Percentiles rank a stretch among this genome's conserved stretches.
phyloP scores from a whole-genome alignment of 2,329 filamentous ascomycete species.

The Sclerotinia sclerotiorum region DNA sequence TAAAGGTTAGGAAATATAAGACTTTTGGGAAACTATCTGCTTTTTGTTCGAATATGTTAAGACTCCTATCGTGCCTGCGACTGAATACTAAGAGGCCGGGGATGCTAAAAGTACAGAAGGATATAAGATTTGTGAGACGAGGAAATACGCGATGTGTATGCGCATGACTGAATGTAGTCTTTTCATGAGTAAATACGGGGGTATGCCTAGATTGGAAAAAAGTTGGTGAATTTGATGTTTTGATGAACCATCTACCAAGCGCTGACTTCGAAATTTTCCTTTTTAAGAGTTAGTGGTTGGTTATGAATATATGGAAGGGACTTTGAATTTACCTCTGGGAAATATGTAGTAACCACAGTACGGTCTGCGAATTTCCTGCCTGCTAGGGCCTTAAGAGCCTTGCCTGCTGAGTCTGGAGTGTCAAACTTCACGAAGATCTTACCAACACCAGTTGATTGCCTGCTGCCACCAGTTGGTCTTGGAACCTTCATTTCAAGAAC shows the following conservation, averaged over 20 bases:
- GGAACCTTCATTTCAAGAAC: conserved; percentile 92
- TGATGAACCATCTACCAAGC: conserved; percentile 38
- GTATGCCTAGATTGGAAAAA: not conserved
- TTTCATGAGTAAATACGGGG: conserved; percentile 14
- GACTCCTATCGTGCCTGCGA: conserved; percentile 6
- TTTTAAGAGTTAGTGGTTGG: conserved; percentile 40
- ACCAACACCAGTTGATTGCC: conserved; percentile 84
- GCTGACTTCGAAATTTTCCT: conserved; percentile 83
- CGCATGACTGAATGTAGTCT: not conserved
- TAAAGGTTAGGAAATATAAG: not conserved
- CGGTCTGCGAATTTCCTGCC: conserved; percentile 95
- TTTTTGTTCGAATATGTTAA: conserved; percentile 4
- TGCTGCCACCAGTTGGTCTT: conserved; percentile 76
- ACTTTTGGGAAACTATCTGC: conserved; percentile 2
- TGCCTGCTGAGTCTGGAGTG: conserved; percentile 71
- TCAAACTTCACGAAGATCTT: conserved; percentile 99
- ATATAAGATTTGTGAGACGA: not conserved
- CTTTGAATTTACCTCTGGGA: conserved; percentile 69
- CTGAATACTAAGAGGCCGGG: not conserved
- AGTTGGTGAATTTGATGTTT: not conserved
- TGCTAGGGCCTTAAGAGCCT: conserved; percentile 84
- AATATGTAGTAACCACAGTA: conserved; percentile 95
- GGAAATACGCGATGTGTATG: not conserved
- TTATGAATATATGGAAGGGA: conserved; percentile 2
- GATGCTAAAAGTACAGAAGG: conserved; percentile 17